Evolutionary conservation across 495 filamentous ascomycete genomes (phyloP).

Genomic region (Achaetomiella virescens): DNA sequence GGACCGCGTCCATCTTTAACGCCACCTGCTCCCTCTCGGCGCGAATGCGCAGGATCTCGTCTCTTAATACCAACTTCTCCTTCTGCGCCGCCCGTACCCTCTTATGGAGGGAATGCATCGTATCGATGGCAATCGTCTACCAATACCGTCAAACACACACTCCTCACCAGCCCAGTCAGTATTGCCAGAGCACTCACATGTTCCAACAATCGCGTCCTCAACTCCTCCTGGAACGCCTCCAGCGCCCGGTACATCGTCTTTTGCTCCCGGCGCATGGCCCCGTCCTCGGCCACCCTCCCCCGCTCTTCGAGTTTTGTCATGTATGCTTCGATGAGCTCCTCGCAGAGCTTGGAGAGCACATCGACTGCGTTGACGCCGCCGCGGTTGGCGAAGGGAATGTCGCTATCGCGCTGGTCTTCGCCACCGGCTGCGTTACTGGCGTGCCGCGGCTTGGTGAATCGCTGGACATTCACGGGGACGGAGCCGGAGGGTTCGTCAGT

Average conservation of each 20-base stretch:
- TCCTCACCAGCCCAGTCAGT: background rate
- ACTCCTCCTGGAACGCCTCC: constrained; percentile 61
- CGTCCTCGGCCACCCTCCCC: constrained; percentile 32
- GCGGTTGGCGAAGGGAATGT: constrained; percentile 49
- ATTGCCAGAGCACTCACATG: constrained; percentile 35
- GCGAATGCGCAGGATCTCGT: constrained; percentile 57
- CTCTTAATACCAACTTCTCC: constrained; percentile 57
- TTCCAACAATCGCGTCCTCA: constrained; percentile 57
- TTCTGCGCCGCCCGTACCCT: constrained; percentile 58
- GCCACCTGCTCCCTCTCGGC: constrained; percentile 60
- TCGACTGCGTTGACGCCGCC: constrained; percentile 64
- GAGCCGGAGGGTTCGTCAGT: constrained; percentile 16
- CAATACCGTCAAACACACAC: too few species aligned
- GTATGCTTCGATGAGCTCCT: constrained; percentile 55
- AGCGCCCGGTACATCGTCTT: constrained; percentile 57
- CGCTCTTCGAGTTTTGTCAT: constrained; percentile 41
- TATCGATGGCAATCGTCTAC: constrained; percentile 58
- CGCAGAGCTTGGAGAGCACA: constrained; percentile 62
- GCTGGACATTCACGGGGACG: constrained; percentile 42
- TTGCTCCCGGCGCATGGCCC: constrained; percentile 44
- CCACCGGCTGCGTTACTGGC: constrained; percentile 19
- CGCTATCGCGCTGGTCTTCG: constrained; percentile 34
- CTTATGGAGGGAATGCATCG: constrained; percentile 55
- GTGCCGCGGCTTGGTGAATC: constrained; percentile 33
- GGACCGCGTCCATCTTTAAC: constrained; percentile 62